Percentiles rank a stretch among this genome's conserved stretches.
These are phyloP conservation scores for Neonectria coccinea DNA, from an alignment of 2,329 filamentous ascomycete species.

Conservation along the genomic window DNA sequence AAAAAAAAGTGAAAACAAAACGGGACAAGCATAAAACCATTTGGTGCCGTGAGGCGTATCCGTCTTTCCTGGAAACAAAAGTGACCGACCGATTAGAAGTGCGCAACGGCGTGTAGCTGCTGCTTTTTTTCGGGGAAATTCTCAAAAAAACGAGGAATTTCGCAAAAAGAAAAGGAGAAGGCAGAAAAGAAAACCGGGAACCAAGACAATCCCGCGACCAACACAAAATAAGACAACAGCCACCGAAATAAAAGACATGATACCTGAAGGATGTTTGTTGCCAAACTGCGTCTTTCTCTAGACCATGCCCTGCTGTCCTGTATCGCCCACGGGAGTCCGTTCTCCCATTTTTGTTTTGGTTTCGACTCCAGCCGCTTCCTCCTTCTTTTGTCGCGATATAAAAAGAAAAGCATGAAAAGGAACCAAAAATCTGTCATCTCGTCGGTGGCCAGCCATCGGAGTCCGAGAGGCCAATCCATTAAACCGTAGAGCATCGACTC, in stretches of 20 bases:
- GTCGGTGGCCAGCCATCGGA: slow-evolving; percentile 29
- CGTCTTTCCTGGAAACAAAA: slow-evolving; percentile 51
- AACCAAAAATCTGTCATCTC: slow-evolving; percentile 38
- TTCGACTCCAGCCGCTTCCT: slow-evolving; percentile 36
- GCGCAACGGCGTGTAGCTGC: slow-evolving; percentile 32
- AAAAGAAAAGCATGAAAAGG: slow-evolving; percentile 29
- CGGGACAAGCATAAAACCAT: slow-evolving; percentile 43
- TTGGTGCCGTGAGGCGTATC: slow-evolving; percentile 55
- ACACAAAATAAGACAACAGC: slow-evolving; percentile 29
- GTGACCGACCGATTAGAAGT: slow-evolving; percentile 44
- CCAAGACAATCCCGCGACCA: slow-evolving; percentile 28
- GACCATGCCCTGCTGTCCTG: slow-evolving; percentile 38
- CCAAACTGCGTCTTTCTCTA: slow-evolving; percentile 49
- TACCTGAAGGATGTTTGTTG: slow-evolving; percentile 45
- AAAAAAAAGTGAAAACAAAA: background rate
- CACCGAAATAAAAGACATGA: slow-evolving; percentile 32
- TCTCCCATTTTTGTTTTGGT: slow-evolving; percentile 29
- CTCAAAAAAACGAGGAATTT: slow-evolving; percentile 11
- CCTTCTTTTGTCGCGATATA: slow-evolving; percentile 33
- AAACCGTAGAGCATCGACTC: slow-evolving; percentile 29
- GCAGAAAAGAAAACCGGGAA: slow-evolving; percentile 22
- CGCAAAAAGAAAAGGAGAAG: slow-evolving; percentile 27
- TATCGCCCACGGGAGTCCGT: slow-evolving; percentile 36
- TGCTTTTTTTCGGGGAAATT: slow-evolving; percentile 38
- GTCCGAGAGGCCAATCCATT: slow-evolving; percentile 26